A percentile compares a stretch with the other conserved stretches of the same genome.
Evolutionary conservation across 2,329 filamentous ascomycete genomes (phyloP).

Genomic region (Colletotrichum simmondsii): DNA sequence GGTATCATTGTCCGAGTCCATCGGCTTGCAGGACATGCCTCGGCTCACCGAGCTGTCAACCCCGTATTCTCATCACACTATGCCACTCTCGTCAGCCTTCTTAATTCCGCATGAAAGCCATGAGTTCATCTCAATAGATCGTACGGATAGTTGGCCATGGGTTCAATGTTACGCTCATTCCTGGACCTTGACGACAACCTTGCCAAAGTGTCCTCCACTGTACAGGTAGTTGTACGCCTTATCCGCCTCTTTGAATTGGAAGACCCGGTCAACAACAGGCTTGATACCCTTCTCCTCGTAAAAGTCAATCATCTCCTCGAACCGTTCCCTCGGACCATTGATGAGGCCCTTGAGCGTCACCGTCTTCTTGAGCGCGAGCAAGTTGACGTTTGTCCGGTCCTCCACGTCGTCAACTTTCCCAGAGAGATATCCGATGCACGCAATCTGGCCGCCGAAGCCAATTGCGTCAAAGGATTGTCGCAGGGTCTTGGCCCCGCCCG

Average conservation of each 20-base stretch:
- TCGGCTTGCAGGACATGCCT: constrained; percentile 10
- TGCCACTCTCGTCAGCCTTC: neutral
- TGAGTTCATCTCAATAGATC: neutral
- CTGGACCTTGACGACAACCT: constrained; percentile 60
- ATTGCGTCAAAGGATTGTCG: constrained; percentile 63
- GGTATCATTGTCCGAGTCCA: constrained; percentile 13
- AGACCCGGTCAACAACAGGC: constrained; percentile 60
- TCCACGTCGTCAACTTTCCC: constrained; percentile 65
- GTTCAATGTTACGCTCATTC: constrained; percentile 14
- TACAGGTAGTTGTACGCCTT: constrained; percentile 64
- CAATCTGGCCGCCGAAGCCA: constrained; percentile 65
- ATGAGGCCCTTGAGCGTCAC: constrained; percentile 65
- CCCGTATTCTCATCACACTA: neutral
- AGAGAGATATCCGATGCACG: constrained; percentile 60
- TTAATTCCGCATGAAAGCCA: neutral
- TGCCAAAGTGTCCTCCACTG: constrained; percentile 66
- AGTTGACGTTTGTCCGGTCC: constrained; percentile 69
- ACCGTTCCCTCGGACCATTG: constrained; percentile 66
- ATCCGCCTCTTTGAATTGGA: constrained; percentile 56
- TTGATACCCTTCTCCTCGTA: constrained; percentile 56
- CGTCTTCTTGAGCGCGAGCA: constrained; percentile 60
- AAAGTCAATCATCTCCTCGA: constrained; percentile 64
- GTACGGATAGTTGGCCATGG: neutral
- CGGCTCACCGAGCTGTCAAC: constrained; percentile 13
- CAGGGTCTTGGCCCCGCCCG: constrained; percentile 63